phyloP scores from a whole-genome alignment of 768 basidiomycete species.

The Lactifluus hygrophoroides region DNA sequence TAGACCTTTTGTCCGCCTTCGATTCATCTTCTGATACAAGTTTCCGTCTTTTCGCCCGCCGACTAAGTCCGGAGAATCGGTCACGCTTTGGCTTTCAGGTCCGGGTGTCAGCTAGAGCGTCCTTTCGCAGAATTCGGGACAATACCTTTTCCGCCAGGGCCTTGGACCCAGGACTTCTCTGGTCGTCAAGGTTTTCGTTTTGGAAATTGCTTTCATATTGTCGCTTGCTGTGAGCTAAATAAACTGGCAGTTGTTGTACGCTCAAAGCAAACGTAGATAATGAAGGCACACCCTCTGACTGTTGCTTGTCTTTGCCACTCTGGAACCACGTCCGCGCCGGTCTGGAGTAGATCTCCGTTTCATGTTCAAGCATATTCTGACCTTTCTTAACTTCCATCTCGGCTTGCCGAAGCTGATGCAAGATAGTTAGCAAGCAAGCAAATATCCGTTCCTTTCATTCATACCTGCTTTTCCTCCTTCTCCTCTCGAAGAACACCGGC shows the following conservation, averaged over 20 bases:
- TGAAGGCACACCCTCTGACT: conserved; percentile 57
- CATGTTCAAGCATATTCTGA: conserved; percentile 90
- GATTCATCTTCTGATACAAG: conserved; percentile 76
- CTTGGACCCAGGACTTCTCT: conserved; percentile 25
- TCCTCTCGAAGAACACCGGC: conserved; percentile 79
- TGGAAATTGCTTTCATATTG: conserved; percentile 54
- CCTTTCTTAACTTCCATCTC: conserved; percentile 97
- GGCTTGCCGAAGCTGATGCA: conserved; percentile 63
- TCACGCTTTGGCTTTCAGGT: conserved; percentile 58
- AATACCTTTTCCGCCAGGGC: conserved; percentile 30
- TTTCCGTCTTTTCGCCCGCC: conserved; percentile 81
- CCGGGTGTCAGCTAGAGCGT: background rate
- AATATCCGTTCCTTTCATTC: conserved; percentile 17
- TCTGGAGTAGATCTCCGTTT: conserved; percentile 84
- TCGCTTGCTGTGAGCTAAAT: conserved; percentile 63
- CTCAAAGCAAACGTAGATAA: background rate
- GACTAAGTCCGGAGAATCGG: conserved; percentile 75
- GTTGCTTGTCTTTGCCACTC: conserved; percentile 69
- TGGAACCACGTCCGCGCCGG: conserved; percentile 99
- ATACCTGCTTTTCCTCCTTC: conserved; percentile 87
- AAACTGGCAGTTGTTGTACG: conserved; percentile 2
- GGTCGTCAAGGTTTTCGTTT: conserved; percentile 30
- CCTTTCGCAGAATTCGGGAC: background rate
- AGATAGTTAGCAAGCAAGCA: conserved; percentile 13
- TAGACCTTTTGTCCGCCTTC: conserved; percentile 45